Conservation (phyloP, 495 filamentous ascomycete genomes). For the Penicillium tannophilum region DNA sequence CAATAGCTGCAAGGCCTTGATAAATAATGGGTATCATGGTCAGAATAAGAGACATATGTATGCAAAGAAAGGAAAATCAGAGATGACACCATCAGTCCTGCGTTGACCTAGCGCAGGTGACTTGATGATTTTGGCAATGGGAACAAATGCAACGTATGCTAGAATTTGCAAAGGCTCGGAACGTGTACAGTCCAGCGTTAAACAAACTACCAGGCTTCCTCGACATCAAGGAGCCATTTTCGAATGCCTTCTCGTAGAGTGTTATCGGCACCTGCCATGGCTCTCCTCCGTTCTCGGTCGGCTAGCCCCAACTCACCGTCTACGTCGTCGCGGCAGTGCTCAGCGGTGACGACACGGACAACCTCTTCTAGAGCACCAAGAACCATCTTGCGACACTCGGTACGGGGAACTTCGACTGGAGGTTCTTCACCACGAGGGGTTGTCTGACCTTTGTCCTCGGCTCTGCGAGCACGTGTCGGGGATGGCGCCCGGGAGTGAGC, state of each 20-base stretch:
- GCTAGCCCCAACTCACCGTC: slow-evolving; percentile 38
- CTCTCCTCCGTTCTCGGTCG: slow-evolving; percentile 41
- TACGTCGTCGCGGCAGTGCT: slow-evolving; percentile 51
- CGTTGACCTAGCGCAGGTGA: not conserved
- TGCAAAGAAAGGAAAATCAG: slow-evolving; percentile 9
- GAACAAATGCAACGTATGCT: not conserved
- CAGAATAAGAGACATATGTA: slow-evolving; percentile 19
- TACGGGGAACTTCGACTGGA: slow-evolving; percentile 53
- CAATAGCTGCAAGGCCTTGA: slow-evolving; percentile 7
- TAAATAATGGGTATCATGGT: slow-evolving; percentile 35
- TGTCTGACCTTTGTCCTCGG: slow-evolving; percentile 31
- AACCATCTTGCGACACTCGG: slow-evolving; percentile 62
- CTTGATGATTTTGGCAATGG: not conserved
- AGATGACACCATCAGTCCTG: slow-evolving; percentile 1
- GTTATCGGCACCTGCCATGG: slow-evolving; percentile 50
- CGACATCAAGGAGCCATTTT: slow-evolving; percentile 63
- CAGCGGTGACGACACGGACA: slow-evolving; percentile 59
- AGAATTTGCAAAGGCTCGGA: not conserved
- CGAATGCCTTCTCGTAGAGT: slow-evolving; percentile 65
- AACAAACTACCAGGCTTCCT: slow-evolving; percentile 46
- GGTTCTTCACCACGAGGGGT: slow-evolving; percentile 34
- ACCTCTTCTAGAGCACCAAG: slow-evolving; percentile 67
- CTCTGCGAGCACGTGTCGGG: slow-evolving; percentile 40
- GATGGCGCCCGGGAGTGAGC: slow-evolving; percentile 48
- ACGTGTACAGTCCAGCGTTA: slow-evolving; percentile 5